A percentile compares a stretch with the other conserved stretches of the same genome.
These are phyloP conservation scores for Boletellus ananas DNA, from an alignment of 768 basidiomycete genomes.

Conservation along the genomic window DNA sequence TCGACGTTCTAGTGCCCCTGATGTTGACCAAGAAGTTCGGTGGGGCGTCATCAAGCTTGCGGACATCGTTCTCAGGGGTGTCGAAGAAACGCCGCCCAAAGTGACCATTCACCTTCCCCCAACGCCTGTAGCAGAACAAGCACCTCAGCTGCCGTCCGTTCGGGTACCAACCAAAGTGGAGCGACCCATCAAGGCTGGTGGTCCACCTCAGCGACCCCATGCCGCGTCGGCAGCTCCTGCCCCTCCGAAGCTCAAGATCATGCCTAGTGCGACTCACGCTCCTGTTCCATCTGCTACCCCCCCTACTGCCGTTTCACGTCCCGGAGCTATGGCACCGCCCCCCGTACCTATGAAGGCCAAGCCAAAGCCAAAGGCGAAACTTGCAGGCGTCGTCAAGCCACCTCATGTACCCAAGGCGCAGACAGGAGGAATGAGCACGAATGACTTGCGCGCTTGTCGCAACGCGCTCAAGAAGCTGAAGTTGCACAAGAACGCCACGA, in stretches of 20 bases:
- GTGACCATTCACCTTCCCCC: conserved; percentile 78
- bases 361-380: conserved; percentile 24
- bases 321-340: conserved; percentile 28
- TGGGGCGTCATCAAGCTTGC: conserved; percentile 90
- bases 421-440: conserved; percentile 67
- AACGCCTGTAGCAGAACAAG: conserved; percentile 63
- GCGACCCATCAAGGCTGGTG: conserved; percentile 34
- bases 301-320: conserved; percentile 6
- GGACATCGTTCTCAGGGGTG: conserved; percentile 79
- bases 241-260: conserved; percentile 55
- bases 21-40: conserved; percentile 83
- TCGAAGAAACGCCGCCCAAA: conserved; percentile 81
- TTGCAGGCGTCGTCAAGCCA: conserved; percentile 32
- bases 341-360: conserved; percentile 28
- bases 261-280: conserved; percentile 18
- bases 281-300: conserved; percentile 18
- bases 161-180: conserved; percentile 45
- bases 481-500: conserved; percentile 62
- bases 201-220: conserved; percentile 31
- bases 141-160: conserved; percentile 52
- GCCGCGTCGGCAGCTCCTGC: conserved; percentile 26
- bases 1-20: conserved; percentile 51
- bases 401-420: conserved; percentile 66
- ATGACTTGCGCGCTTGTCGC: conserved; percentile 72
- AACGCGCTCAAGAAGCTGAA: conserved; percentile 78